Conservation (phyloP, 1,139 yeast species). For the Yarrowia galli region DNA sequence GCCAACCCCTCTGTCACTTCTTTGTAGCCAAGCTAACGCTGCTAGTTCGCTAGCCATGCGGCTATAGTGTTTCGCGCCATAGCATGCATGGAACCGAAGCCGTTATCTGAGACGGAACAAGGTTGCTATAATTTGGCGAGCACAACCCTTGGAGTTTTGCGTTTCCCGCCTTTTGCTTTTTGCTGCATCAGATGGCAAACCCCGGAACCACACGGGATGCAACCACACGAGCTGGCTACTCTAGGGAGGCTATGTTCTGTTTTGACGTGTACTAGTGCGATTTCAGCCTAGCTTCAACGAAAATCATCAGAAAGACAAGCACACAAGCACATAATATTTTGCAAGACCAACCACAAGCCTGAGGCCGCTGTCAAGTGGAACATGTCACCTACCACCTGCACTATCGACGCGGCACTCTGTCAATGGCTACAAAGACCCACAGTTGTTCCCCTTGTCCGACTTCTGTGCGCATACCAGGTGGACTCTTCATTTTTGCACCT, state of each 20-base stretch:
- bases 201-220: conserved; percentile 14
- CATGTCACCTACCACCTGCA: conserved; percentile 28
- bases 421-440: conserved; percentile 16
- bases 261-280: conserved; percentile 22
- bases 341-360: background rate
- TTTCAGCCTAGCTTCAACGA: background rate
- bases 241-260: conserved; percentile 16
- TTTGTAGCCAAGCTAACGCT: background rate
- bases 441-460: background rate
- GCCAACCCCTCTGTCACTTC: conserved; percentile 35
- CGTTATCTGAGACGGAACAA: conserved; percentile 27
- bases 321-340: conserved; percentile 4
- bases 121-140: background rate
- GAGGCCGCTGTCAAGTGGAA: conserved; percentile 18
- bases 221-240: conserved; percentile 35
- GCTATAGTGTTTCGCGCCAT: conserved; percentile 3
- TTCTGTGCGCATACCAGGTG: background rate
- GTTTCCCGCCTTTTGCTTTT: background rate
- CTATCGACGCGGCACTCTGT: conserved; percentile 32
- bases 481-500: background rate
- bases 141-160: background rate
- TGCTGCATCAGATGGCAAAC: background rate
- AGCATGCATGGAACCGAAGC: conserved; percentile 20
- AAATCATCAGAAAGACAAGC: conserved; percentile 10
- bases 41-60: conserved; percentile 21